Conservation (phyloP, 2,329 filamentous ascomycete genomes). For the Fusarium poae region DNA sequence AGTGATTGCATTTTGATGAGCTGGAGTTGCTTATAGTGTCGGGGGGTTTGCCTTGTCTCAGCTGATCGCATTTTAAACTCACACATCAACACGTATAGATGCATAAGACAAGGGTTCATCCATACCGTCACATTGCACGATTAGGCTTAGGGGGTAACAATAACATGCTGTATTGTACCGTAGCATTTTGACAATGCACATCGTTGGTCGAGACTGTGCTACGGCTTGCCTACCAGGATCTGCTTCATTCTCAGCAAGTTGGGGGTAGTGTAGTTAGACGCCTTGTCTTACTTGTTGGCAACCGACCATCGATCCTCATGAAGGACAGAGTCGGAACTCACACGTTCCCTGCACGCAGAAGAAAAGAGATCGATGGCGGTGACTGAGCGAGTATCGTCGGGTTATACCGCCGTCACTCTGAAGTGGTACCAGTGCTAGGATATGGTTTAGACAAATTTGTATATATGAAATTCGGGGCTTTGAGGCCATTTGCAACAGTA, state of each 20-base stretch:
- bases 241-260: neutral
- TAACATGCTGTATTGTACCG: neutral
- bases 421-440: neutral
- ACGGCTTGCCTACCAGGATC: neutral
- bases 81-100: neutral
- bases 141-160: neutral
- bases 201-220: neutral
- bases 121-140: slow-evolving; percentile 3
- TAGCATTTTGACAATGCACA: slow-evolving; percentile 4
- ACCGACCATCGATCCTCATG: slow-evolving; percentile 12
- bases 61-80: slow-evolving; percentile 34
- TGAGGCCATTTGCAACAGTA: neutral
- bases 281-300: slow-evolving; percentile 25
- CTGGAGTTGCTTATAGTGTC: slow-evolving; percentile 31
- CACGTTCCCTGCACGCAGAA: neutral
- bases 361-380: slow-evolving; percentile 15
- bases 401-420: neutral
- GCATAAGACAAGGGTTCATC: slow-evolving; percentile 20
- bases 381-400: slow-evolving; percentile 23
- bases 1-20: slow-evolving; percentile 22
- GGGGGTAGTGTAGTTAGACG: neutral
- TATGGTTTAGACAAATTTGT: neutral
- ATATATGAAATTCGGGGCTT: neutral
- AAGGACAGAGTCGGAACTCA: slow-evolving; percentile 7
- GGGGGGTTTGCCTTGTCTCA: slow-evolving; percentile 31